These are phyloP conservation scores for Podospora bellae-mahoneyi DNA, from an alignment of 495 filamentous ascomycete species.

Conservation along the genomic window DNA sequence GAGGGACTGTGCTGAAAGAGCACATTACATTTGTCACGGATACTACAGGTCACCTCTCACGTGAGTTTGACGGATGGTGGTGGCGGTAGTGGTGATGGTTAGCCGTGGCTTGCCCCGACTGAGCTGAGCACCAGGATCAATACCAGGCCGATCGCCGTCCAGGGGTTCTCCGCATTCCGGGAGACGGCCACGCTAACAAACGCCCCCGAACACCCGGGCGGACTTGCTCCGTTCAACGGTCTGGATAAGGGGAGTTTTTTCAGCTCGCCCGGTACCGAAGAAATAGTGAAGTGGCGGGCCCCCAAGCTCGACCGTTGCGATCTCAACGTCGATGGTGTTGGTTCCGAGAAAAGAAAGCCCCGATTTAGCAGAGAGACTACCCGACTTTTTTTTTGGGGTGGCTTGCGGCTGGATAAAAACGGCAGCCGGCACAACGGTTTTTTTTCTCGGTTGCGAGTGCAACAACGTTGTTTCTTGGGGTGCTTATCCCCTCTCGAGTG, in stretches of 20 bases:
- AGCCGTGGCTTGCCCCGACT: not conserved
- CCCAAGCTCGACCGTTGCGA: not conserved
- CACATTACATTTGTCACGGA: not conserved
- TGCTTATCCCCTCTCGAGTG: not conserved
- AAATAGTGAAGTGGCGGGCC: not conserved
- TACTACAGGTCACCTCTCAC: not conserved
- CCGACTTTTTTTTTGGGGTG: not conserved
- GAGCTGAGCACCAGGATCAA: not conserved
- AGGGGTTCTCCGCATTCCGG: constrained; percentile 7
- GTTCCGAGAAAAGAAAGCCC: not conserved
- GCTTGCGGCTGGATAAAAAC: not conserved
- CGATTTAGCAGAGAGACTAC: not conserved
- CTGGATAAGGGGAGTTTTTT: not conserved
- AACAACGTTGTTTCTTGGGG: not conserved
- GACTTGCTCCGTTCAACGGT: not conserved
- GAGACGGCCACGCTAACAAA: not conserved
- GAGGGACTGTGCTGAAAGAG: constrained; percentile 6
- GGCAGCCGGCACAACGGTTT: not conserved
- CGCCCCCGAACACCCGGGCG: not conserved
- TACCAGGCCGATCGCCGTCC: not conserved
- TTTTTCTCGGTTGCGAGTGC: not conserved
- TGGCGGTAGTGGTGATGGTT: not conserved
- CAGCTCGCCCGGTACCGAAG: not conserved
- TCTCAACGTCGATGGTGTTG: not conserved
- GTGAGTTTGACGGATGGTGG: too few species aligned